Conservation (phyloP, 257 asterid genomes). For the Nicotiana undulata region DNA sequence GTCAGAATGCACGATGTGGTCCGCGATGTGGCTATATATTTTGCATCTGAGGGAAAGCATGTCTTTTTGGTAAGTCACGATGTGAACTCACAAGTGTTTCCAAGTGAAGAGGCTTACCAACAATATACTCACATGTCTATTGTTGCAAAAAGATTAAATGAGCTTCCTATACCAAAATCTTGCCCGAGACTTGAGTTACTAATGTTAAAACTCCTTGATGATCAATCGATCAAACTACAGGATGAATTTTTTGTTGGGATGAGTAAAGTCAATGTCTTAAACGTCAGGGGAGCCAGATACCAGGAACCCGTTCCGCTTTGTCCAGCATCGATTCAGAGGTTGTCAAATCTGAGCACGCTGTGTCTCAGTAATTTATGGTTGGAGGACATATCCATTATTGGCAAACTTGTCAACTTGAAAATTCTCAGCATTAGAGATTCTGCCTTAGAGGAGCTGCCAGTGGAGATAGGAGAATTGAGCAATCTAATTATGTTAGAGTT, state of each 20-base stretch:
- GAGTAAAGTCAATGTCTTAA: conserved; percentile 11
- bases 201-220: neutral
- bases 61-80: neutral
- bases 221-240: neutral
- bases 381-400: conserved; percentile 8
- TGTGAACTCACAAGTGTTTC: neutral
- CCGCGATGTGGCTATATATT: conserved; percentile 13
- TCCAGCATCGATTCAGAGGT: neutral
- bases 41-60: conserved; percentile 1
- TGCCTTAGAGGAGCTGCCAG: conserved; percentile 1
- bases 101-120: neutral
- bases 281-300: neutral
- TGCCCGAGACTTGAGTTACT: conserved; percentile 12
- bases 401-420: conserved; percentile 9
- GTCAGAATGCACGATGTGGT: neutral
- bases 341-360: conserved; percentile 11
- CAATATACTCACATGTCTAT: conserved; percentile 8
- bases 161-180: neutral
- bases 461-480: conserved; percentile 6
- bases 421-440: conserved; percentile 15
- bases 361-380: neutral
- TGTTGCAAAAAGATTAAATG: neutral
- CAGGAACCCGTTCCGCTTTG: neutral
- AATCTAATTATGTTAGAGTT: conserved; percentile 11
- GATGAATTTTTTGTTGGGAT: neutral